Evolutionary conservation across 2,329 filamentous ascomycete species (phyloP), one percentile per base, ranked within the genome.

Genomic region (Colletotrichum agaves): DNA sequence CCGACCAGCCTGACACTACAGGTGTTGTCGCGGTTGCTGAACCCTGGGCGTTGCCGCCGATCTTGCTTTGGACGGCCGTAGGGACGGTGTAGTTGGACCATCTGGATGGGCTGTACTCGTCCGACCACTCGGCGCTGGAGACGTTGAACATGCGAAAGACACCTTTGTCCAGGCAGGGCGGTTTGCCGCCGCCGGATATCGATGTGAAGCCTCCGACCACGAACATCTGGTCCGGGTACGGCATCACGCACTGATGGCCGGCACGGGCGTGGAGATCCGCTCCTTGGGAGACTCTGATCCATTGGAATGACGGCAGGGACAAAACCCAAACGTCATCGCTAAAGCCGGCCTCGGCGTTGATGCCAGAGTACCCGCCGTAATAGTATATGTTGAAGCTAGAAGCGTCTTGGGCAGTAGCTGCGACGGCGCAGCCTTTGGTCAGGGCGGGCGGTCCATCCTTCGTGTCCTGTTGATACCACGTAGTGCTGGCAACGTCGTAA

Each of bases 361-460:
- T 71, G 0, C 87, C 88, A 64, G 88, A 79, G 74, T 91, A 94
- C 0, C 93, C 93, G 15, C 92, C 93, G 72, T 93, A 96, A 80
- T 93, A 93, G 81, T 95, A 94, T 56, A 97, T 90, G 75, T 94
- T 94, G 78, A 91, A 92, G 66, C 90, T 93, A 11, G 91, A 92
- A 37, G 83, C 84, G 74, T 94, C 92, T 49, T 88, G 83, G 13
- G 92, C 90, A 0, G 88, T 83, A n/a, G 88, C 91, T 1, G 93
- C 88, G 0, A 93, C 90, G 3, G 92, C 90, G 74, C 93, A 96
- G 75, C 91, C 84, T 84, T 91, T 76, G 79, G 91, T 75, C 78
- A 86, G 76, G 80, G 88, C 80, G 0, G 88, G 87, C 0, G 86
- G 87, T 1, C 56, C 0, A 2, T 87, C 88, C 3, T 82, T 83